Percentiles rank a stretch among this genome's conserved stretches.
phyloP scores from a whole-genome alignment of 1,284 basidiomycete species.

The Rhodotorula sp. region DNA sequence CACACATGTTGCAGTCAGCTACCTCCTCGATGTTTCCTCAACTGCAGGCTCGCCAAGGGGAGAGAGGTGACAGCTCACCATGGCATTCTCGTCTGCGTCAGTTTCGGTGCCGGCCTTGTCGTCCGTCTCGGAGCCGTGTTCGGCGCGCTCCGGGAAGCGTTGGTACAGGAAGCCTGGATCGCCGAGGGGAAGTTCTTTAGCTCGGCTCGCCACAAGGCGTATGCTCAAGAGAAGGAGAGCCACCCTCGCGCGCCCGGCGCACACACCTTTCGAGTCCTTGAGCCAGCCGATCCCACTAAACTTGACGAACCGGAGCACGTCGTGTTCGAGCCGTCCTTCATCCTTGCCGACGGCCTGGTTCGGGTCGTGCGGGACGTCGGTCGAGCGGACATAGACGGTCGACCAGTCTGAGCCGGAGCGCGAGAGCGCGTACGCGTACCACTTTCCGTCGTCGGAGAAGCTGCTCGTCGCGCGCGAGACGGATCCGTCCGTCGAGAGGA shows the following conservation, averaged over 20 bases:
- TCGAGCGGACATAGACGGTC: constrained; percentile 57
- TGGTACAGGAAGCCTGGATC: constrained; percentile 67
- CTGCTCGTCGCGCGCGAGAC: constrained; percentile 60
- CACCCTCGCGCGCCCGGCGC: constrained; percentile 42
- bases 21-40: too few relatives aligned
- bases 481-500: constrained; percentile 70
- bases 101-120: constrained; percentile 65
- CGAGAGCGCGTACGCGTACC: constrained; percentile 73
- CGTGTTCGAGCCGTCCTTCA: constrained; percentile 59
- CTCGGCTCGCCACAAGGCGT: not conserved
- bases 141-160: constrained; percentile 45
- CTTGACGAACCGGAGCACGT: constrained; percentile 71
- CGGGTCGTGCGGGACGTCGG: constrained; percentile 57
- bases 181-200: too few relatives aligned
- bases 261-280: constrained; percentile 61
- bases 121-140: constrained; percentile 56
- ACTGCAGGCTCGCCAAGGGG: not conserved
- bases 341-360: constrained; percentile 51
- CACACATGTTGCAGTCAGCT: not conserved
- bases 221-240: not conserved
- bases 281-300: constrained; percentile 70
- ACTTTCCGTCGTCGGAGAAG: constrained; percentile 66
- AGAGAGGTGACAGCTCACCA: constrained; percentile 36
- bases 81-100: constrained; percentile 63
- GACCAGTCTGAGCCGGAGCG: constrained; percentile 71